Evolutionary conservation across 1,139 yeast genomes (phyloP), one percentile per base, ranked within the genome.

Genomic region (Pichia sp.): DNA sequence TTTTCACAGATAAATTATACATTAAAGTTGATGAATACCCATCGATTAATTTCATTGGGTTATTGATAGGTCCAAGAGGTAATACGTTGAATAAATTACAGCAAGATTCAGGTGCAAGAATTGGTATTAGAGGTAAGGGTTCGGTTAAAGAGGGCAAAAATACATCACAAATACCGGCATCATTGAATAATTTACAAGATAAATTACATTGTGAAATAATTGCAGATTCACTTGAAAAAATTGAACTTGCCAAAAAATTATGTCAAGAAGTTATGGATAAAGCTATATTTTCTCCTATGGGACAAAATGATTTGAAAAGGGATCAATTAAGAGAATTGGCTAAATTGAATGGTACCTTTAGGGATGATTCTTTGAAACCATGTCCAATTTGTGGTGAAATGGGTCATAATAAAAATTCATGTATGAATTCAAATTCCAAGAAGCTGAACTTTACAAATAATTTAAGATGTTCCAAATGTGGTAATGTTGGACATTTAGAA

Each of bases 31-130:
- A 83, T 49, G 95, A 90, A 56, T 86, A 89, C 68, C 98, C 98
- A 0, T 95, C 87, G 50, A 84, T 93, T 60, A 95, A 95, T 70
- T 91, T 91, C 64, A 88, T 93, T 51, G 99, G 99, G 0, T 75
- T 87, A 51, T 72, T 95, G 41, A 71, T 95, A 52, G 99, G 99
- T 0, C 99, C 99, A 34, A 83, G 99, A 73, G 99, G 98, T 25
- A 85, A 87, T 61, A 93, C 97, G 0, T 71, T 91, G 61, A 80
- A 88, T 56, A 81, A 82, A 61, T 72, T 95, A 69, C 96, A 91
- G 65, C 84, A 81, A 47, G 82, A 84, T 49, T 83, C 95, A 48
- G 96, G 96, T 0, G 96, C 97, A 27, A 79, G 78, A 56, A 83
- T 91, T 56, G 95, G 91, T 2, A 86, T 91, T 42, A 74, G 98